Conservation (phyloP, 257 asterid species). For the Nicotiana sylvestris region DNA sequence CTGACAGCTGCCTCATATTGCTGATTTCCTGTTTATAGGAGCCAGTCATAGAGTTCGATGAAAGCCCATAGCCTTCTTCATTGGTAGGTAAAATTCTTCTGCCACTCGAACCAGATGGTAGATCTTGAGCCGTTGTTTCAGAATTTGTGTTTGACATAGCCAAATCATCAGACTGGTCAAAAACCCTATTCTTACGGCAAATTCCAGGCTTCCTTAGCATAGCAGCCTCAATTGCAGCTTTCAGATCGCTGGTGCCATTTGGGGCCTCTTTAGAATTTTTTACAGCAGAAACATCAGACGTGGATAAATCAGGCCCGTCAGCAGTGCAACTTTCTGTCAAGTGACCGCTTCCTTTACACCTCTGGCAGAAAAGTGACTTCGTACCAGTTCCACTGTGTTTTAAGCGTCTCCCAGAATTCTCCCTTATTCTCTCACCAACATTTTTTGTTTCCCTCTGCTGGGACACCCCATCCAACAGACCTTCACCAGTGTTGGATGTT, state of each 20-base stretch:
- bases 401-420: conserved; percentile 49
- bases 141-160: conserved; percentile 30
- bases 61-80: conserved; percentile 33
- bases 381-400: conserved; percentile 25
- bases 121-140: conserved; percentile 39
- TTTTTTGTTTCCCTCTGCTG: conserved; percentile 39
- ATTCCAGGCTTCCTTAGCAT: conserved; percentile 74
- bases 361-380: conserved; percentile 24
- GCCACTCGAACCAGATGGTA: conserved; percentile 28
- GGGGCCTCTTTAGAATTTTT: conserved; percentile 42
- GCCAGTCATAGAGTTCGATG: conserved; percentile 27
- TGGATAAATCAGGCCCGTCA: conserved; percentile 13
- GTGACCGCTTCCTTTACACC: conserved; percentile 36
- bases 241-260: conserved; percentile 48
- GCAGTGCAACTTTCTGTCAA: conserved; percentile 24
- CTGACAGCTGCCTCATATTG: conserved; percentile 31
- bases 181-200: conserved; percentile 48
- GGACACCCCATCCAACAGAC: conserved; percentile 42
- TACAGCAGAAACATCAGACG: conserved; percentile 30
- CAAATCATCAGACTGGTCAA: conserved; percentile 46
- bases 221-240: conserved; percentile 89
- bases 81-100: conserved; percentile 31
- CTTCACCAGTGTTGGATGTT: conserved; percentile 36
- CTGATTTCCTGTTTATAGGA: conserved; percentile 35
- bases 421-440: conserved; percentile 49